These are phyloP conservation scores for Termitomyces titanicus DNA, from an alignment of 768 basidiomycete species.

Conservation along the genomic window DNA sequence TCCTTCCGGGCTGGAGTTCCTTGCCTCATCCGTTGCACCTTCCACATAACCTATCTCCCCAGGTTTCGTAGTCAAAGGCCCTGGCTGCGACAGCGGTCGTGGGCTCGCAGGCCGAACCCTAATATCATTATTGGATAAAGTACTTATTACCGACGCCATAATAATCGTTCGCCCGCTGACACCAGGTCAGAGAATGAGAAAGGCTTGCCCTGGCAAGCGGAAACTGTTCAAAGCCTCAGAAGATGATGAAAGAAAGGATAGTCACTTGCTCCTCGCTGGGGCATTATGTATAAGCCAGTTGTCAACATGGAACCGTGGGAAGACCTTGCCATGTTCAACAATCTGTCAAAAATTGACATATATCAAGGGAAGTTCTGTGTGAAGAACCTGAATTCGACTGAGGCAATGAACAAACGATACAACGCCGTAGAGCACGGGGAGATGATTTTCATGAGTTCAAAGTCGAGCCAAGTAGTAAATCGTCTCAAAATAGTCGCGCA, in stretches of 20 bases:
- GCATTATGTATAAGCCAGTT: background rate
- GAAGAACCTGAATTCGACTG: no score
- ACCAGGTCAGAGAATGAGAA: slow-evolving; percentile 16
- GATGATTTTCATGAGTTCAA: no score
- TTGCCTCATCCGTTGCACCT: slow-evolving; percentile 24
- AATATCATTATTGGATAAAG: slow-evolving; percentile 15
- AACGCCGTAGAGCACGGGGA: no score
- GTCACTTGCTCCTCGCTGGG: slow-evolving; percentile 7
- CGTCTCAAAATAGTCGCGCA: no score
- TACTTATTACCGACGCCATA: slow-evolving; percentile 25
- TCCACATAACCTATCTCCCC: slow-evolving; percentile 66
- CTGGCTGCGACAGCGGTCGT: slow-evolving; percentile 54
- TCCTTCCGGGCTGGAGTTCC: slow-evolving; percentile 17
- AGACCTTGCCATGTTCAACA: slow-evolving; percentile 1
- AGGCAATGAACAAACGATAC: background rate
- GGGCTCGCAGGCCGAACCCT: slow-evolving; percentile 20
- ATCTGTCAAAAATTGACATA: background rate
- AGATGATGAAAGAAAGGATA: slow-evolving; percentile 11
- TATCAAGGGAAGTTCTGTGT: no score
- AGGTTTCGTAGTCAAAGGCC: slow-evolving; percentile 57
- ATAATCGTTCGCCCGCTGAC: slow-evolving; percentile 16
- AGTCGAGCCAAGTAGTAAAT: no score
- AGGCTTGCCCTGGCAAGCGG: slow-evolving; percentile 41
- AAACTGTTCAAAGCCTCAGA: slow-evolving; percentile 8
- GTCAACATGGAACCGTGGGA: slow-evolving; percentile 4